These are phyloP conservation scores for Syzygium aromaticum DNA, from an alignment of 345 rosid species.

Conservation along the genomic window DNA sequence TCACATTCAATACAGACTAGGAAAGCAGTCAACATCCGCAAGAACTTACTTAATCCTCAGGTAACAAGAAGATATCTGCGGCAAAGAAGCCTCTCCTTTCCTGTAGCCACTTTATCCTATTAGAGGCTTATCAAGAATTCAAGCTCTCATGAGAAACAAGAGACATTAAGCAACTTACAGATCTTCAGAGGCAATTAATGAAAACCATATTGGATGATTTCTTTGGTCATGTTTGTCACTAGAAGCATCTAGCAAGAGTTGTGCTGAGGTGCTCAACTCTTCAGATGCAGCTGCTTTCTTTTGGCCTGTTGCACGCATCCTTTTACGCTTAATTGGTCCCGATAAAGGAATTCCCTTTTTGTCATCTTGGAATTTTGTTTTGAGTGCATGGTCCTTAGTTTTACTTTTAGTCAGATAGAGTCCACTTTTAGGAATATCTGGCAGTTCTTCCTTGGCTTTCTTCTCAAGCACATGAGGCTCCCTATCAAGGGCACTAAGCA, in stretches of 20 bases:
- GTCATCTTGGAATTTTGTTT: conserved; percentile 21
- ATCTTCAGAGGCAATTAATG: conserved; percentile 55
- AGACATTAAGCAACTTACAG: conserved; percentile 36
- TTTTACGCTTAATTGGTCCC: conserved; percentile 46
- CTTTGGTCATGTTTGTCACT: conserved; percentile 26
- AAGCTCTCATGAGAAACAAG: not conserved
- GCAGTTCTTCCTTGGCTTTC: conserved; percentile 18
- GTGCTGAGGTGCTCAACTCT: conserved; percentile 24
- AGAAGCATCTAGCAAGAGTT: conserved; percentile 32
- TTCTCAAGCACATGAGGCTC: conserved; percentile 15
- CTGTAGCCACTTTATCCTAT: conserved; percentile 25
- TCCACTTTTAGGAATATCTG: conserved; percentile 16
- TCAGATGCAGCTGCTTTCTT: conserved; percentile 29
- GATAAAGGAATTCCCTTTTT: conserved; percentile 27
- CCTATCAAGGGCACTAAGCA: conserved; percentile 4
- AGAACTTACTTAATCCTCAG: conserved; percentile 69
- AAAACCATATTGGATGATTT: conserved; percentile 57
- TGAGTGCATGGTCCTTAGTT: conserved; percentile 33
- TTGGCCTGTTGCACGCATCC: conserved; percentile 26
- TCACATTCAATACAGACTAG: not conserved
- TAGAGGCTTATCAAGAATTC: not conserved
- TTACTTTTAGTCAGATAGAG: conserved; percentile 21
- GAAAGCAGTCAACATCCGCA: not conserved
- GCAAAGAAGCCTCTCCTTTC: conserved; percentile 51
- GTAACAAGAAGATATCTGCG: conserved; percentile 60